Evolutionary conservation across 2,329 filamentous ascomycete genomes (phyloP).

Genomic region (Paecilomyces niveus): DNA sequence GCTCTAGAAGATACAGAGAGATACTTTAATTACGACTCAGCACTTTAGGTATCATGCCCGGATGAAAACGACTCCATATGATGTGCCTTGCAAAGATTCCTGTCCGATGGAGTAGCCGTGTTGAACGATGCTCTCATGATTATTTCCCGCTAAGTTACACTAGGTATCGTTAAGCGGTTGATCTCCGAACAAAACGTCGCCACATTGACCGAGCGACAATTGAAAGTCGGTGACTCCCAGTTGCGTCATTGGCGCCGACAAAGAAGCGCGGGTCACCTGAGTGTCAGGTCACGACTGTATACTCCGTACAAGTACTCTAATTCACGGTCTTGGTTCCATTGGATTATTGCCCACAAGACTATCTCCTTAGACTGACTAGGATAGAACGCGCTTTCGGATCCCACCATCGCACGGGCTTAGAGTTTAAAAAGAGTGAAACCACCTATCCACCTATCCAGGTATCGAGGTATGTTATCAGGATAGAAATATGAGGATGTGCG

Average conservation of each 20-base stretch:
- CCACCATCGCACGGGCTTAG: background rate
- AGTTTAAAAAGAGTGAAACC: too few relatives aligned
- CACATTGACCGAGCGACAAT: background rate
- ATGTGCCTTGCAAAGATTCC: background rate
- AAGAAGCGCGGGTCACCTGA: background rate
- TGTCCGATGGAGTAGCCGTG: too few relatives aligned
- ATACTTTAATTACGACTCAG: background rate
- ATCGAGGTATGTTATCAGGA: background rate
- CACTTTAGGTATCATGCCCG: background rate
- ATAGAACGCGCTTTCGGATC: too few relatives aligned
- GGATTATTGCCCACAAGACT: background rate
- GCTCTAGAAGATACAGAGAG: background rate
- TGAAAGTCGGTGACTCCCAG: background rate
- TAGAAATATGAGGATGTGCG: background rate
- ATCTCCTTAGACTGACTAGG: too few relatives aligned
- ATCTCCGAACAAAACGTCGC: background rate
- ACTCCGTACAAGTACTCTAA: background rate
- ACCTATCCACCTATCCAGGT: background rate
- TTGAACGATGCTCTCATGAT: background rate
- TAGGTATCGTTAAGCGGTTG: background rate
- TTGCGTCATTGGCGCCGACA: background rate
- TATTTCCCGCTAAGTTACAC: background rate
- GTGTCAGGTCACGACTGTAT: background rate
- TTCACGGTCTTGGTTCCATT: background rate
- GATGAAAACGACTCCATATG: background rate